These are phyloP conservation scores for Solioccasus polychromus DNA, from an alignment of 768 basidiomycete species.

Conservation along the genomic window DNA sequence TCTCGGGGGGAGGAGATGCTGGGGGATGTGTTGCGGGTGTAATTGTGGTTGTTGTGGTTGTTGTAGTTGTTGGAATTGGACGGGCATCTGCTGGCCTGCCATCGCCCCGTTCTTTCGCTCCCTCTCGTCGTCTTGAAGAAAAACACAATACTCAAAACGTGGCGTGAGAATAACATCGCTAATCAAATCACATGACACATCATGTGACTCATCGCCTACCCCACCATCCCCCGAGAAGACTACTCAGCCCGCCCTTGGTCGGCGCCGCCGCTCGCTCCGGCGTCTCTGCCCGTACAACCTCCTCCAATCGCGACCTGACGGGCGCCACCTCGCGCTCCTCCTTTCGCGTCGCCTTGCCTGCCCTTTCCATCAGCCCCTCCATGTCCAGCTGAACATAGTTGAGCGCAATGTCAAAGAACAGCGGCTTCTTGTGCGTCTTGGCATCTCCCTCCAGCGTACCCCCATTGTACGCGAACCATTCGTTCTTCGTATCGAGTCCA, in stretches of 20 bases:
- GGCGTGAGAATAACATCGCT: conserved; percentile 18
- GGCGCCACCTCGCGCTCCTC: conserved; percentile 21
- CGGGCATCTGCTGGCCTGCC: conserved; percentile 24
- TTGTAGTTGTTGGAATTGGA: conserved; percentile 25
- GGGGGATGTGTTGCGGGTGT: conserved; percentile 7
- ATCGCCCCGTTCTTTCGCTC: conserved; percentile 10
- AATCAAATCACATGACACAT: conserved; percentile 16
- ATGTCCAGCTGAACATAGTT: conserved; percentile 90
- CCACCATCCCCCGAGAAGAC: conserved; percentile 84
- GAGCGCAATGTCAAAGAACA: conserved; percentile 93
- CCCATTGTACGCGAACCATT: conserved; percentile 80
- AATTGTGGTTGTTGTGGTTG: conserved; percentile 10
- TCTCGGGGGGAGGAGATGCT: too few relatives aligned
- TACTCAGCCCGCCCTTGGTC: conserved; percentile 54
- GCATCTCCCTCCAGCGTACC: conserved; percentile 47
- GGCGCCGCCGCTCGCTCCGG: conserved; percentile 48
- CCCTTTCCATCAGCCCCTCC: conserved; percentile 67
- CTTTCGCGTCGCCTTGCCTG: conserved; percentile 48
- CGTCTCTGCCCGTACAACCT: conserved; percentile 42
- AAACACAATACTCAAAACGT: conserved; percentile 13
- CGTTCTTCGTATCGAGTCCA: conserved; percentile 55
- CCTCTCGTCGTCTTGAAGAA: conserved; percentile 15
- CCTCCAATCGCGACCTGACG: conserved; percentile 56
- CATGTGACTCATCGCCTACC: conserved; percentile 33
- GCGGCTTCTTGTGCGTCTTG: conserved; percentile 68